These are phyloP conservation scores for Aureobasidium subglaciale DNA, from an alignment of 2,329 filamentous ascomycete genomes.

Conservation along the genomic window DNA sequence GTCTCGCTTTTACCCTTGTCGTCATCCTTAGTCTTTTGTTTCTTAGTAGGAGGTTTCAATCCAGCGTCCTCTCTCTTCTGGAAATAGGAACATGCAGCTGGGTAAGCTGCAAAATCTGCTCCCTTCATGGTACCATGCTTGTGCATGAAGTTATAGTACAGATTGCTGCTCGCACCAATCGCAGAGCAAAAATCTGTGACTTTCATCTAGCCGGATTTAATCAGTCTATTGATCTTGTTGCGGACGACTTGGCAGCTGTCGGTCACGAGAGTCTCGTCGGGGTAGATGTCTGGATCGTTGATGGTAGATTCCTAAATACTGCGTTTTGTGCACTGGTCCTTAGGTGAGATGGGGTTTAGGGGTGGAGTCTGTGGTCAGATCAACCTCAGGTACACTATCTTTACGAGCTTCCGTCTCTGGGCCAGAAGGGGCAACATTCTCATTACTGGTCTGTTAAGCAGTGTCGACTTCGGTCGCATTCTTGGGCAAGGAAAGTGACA, in stretches of 20 bases:
- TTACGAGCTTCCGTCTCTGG: not conserved
- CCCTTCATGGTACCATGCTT: slow-evolving; percentile 36
- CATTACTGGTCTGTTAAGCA: too few relatives aligned
- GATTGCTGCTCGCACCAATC: slow-evolving; percentile 29
- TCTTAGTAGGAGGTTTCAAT: slow-evolving; percentile 30
- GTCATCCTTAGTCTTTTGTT: slow-evolving; percentile 27
- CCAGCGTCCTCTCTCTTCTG: slow-evolving; percentile 44
- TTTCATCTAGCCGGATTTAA: slow-evolving; percentile 40
- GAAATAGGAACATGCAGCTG: slow-evolving; percentile 36
- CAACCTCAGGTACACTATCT: not conserved
- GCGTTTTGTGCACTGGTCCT: not conserved
- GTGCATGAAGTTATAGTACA: slow-evolving; percentile 42
- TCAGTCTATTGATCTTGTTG: slow-evolving; percentile 35
- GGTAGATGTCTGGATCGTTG: not conserved
- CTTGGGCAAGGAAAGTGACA: too few relatives aligned
- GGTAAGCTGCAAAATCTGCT: slow-evolving; percentile 23
- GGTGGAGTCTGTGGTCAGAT: not conserved
- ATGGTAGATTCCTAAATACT: not conserved
- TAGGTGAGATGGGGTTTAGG: not conserved
- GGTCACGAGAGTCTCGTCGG: not conserved
- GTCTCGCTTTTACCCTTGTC: slow-evolving; percentile 17
- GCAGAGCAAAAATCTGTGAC: slow-evolving; percentile 36
- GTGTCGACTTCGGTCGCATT: not conserved
- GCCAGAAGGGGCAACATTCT: too few relatives aligned
- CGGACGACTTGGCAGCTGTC: not conserved